phyloP scores from a whole-genome alignment of 345 rosid species.

The Citrus cavaleriei region DNA sequence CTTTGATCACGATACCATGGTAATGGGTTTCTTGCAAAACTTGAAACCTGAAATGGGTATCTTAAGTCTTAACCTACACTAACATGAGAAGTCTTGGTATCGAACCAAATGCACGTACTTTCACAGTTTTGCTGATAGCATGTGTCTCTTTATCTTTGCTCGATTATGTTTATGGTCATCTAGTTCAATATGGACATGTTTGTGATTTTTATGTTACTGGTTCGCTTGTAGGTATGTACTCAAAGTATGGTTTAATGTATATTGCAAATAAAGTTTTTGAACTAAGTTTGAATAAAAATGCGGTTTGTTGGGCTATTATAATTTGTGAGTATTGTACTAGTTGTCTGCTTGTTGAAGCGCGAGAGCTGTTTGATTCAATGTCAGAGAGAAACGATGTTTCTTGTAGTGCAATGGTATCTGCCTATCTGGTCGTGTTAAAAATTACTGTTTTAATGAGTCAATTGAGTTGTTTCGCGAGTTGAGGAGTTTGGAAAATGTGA shows the following conservation, averaged over 20 bases:
- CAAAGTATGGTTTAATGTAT: slow-evolving; percentile 16
- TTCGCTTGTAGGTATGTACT: slow-evolving; percentile 19
- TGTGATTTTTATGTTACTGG: slow-evolving; percentile 22
- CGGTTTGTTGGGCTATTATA: slow-evolving; percentile 32
- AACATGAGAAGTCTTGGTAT: slow-evolving; percentile 20
- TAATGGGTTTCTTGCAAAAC: slow-evolving; percentile 26
- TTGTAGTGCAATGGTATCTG: slow-evolving; percentile 30
- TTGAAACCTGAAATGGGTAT: slow-evolving; percentile 16
- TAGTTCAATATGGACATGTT: slow-evolving; percentile 23
- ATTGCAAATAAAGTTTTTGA: slow-evolving; percentile 22
- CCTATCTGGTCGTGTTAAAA: slow-evolving; percentile 33
- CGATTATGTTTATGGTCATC: slow-evolving; percentile 17
- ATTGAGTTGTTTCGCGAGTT: slow-evolving; percentile 28
- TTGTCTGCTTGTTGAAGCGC: slow-evolving; percentile 23
- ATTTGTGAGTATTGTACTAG: slow-evolving; percentile 15
- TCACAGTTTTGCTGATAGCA: slow-evolving; percentile 21
- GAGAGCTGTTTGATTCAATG: slow-evolving; percentile 26
- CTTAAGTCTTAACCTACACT: slow-evolving; percentile 11
- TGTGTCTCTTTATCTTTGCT: slow-evolving; percentile 18
- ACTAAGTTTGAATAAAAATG: slow-evolving; percentile 9
- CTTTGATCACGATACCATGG: slow-evolving; percentile 28
- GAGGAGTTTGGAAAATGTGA: not conserved
- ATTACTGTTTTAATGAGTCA: slow-evolving; percentile 24
- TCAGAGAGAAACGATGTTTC: slow-evolving; percentile 26
- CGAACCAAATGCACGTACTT: slow-evolving; percentile 22